Conservation (phyloP, 495 filamentous ascomycete species). For the Aspergillus bridgeri region DNA sequence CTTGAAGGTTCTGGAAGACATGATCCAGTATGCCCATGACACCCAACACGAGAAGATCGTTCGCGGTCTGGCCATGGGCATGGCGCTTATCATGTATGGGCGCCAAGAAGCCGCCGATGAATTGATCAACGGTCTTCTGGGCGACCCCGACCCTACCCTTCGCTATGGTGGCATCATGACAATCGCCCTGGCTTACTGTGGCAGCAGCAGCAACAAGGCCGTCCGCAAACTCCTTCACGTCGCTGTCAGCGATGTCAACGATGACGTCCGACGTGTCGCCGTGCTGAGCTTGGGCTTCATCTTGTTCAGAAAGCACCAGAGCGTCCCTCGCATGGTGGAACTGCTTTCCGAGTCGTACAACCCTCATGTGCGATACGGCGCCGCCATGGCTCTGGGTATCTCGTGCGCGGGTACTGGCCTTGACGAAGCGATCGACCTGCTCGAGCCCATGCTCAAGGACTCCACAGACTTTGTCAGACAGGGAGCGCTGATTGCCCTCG, state of each 20-base stretch:
- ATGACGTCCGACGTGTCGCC: constrained; percentile 94
- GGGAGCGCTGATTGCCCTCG: constrained; percentile 87
- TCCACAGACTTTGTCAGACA: constrained; percentile 98
- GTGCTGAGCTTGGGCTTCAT: constrained; percentile 99
- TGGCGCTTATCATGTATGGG: constrained; percentile 98
- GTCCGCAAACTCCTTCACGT: constrained; percentile 96
- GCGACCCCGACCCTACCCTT: constrained; percentile 88
- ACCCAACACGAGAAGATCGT: constrained; percentile 99
- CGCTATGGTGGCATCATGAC: constrained; percentile 99
- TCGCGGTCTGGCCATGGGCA: constrained; percentile 88
- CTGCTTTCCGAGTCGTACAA: constrained; percentile 97
- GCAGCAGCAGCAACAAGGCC: constrained; percentile 96
- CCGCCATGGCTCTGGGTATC: constrained; percentile 97
- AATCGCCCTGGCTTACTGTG: constrained; percentile 96
- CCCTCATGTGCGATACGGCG: constrained; percentile 96
- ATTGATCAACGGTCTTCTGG: constrained; percentile 86
- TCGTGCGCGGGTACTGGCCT: constrained; percentile 95
- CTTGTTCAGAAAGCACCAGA: constrained; percentile 94
- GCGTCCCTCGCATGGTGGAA: constrained; percentile 99
- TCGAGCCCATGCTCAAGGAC: constrained; percentile 99
- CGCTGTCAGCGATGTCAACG: constrained; percentile 96
- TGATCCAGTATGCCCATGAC: constrained; percentile 97
- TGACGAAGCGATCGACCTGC: constrained; percentile 92
- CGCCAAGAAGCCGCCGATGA: constrained; percentile 93
- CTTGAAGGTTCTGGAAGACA: constrained; percentile 82